Conservation (phyloP, 2,329 filamentous ascomycete genomes). For the Ophiostoma novo-ulmi region DNA sequence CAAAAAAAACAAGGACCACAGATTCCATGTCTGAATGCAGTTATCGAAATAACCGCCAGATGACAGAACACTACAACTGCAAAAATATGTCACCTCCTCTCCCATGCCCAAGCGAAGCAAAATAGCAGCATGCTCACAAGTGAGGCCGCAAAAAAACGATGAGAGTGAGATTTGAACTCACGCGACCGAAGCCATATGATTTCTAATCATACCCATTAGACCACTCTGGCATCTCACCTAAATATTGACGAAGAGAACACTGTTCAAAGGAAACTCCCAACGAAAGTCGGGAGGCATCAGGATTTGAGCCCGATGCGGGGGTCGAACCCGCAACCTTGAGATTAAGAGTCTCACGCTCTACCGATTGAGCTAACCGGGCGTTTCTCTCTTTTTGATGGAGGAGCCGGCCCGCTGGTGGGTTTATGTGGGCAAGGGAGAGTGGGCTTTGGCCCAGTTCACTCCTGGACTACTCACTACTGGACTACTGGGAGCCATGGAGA, state of each 20-base stretch:
- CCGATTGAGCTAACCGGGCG: slow-evolving; percentile 62
- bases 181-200: slow-evolving; percentile 16
- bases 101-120: neutral
- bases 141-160: neutral
- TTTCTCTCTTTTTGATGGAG: slow-evolving; percentile 18
- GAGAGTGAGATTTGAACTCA: slow-evolving; percentile 17
- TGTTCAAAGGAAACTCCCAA: slow-evolving; percentile 1
- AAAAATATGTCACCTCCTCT: neutral
- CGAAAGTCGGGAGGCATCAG: slow-evolving; percentile 32
- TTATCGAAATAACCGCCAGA: neutral
- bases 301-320: slow-evolving; percentile 46
- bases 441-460: neutral
- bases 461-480: neutral
- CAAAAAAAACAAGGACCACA: no score
- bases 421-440: neutral
- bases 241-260: slow-evolving; percentile 4
- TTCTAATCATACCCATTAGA: slow-evolving; percentile 18
- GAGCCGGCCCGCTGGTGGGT: neutral
- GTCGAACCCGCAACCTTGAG: slow-evolving; percentile 38
- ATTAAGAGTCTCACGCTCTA: slow-evolving; percentile 69
- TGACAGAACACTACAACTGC: neutral
- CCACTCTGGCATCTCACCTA: slow-evolving; percentile 16
- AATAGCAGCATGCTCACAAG: neutral
- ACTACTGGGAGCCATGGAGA: neutral
- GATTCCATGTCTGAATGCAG: neutral